phyloP scores from a whole-genome alignment of 441 rosid genomes.

The Hura crepitans region DNA sequence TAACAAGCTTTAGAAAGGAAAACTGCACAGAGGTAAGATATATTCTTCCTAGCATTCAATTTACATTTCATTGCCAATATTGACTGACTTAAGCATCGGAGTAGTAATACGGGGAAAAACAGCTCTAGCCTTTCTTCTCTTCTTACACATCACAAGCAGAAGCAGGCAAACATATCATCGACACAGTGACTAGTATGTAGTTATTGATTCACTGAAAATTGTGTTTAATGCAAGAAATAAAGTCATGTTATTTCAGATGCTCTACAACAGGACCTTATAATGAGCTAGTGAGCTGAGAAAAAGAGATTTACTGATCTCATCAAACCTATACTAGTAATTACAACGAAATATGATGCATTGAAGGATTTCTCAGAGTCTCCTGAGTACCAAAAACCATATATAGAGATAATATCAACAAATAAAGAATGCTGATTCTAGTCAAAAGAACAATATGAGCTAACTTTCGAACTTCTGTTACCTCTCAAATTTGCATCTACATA shows the following conservation, averaged over 20 bases:
- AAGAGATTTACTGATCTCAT: not conserved
- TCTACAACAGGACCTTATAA: not conserved
- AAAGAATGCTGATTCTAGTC: constrained; percentile 31
- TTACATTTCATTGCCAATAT: no score
- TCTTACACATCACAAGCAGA: no score
- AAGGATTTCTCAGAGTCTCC: constrained; percentile 14
- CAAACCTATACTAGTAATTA: constrained; percentile 1
- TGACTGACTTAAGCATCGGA: no score
- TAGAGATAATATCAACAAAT: constrained; percentile 27
- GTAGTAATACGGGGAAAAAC: no score
- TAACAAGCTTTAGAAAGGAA: no score
- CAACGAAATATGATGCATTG: constrained; percentile 4
- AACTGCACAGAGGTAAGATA: no score
- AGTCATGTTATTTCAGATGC: not conserved
- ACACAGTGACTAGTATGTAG: no score
- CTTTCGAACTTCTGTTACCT: not conserved
- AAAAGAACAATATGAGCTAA: not conserved
- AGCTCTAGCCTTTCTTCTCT: no score
- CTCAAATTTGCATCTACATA: not conserved
- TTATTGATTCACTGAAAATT: no score
- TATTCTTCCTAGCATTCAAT: no score
- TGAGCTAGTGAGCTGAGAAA: not conserved
- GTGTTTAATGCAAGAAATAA: not conserved
- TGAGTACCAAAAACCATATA: not conserved
- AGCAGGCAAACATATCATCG: no score